A percentile compares a stretch with the other conserved stretches of the same genome.
Conservation (phyloP, 2,329 filamentous ascomycete genomes). For the Alternaria sp. region DNA sequence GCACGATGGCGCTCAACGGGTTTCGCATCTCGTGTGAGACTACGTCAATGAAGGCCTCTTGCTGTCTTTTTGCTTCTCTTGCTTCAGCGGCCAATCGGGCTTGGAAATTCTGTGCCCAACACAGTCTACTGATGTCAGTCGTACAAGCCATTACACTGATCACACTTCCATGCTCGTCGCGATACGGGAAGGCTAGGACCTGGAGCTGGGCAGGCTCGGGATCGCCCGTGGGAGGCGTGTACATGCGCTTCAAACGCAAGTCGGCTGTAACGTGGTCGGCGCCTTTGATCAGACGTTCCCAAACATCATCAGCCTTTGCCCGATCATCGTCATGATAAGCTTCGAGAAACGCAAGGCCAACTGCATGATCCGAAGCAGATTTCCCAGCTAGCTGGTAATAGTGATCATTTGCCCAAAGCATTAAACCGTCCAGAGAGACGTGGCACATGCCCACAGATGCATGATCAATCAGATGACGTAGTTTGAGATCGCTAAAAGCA, state of each 20-base stretch:
- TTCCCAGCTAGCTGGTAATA: conserved; percentile 42
- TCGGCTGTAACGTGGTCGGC: conserved; percentile 38
- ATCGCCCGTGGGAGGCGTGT: conserved; percentile 42
- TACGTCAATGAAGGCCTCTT: conserved; percentile 52
- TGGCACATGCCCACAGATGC: conserved; percentile 48
- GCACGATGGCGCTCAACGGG: conserved; percentile 55
- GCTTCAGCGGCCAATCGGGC: conserved; percentile 49
- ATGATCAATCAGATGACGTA: conserved; percentile 47
- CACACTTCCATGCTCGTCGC: conserved; percentile 39
- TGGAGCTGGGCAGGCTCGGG: conserved; percentile 43
- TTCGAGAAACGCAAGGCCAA: conserved; percentile 33
- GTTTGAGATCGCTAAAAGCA: conserved; percentile 44
- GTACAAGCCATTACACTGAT: conserved; percentile 50
- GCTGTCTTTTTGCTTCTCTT: conserved; percentile 50
- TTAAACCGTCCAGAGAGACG: conserved; percentile 37
- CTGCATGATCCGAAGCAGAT: conserved; percentile 25
- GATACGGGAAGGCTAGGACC: conserved; percentile 47
- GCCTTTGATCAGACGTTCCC: conserved; percentile 35
- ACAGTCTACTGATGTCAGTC: conserved; percentile 51
- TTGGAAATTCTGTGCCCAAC: conserved; percentile 52
- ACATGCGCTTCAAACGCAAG: conserved; percentile 41
- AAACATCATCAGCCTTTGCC: conserved; percentile 33
- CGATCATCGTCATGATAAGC: conserved; percentile 40
- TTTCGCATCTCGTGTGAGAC: conserved; percentile 58
- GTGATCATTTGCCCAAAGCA: conserved; percentile 48